Percentiles rank a stretch among this genome's conserved stretches.
Evolutionary conservation across 2,329 filamentous ascomycete species (phyloP).

Genomic region (Seiridium cupressi): DNA sequence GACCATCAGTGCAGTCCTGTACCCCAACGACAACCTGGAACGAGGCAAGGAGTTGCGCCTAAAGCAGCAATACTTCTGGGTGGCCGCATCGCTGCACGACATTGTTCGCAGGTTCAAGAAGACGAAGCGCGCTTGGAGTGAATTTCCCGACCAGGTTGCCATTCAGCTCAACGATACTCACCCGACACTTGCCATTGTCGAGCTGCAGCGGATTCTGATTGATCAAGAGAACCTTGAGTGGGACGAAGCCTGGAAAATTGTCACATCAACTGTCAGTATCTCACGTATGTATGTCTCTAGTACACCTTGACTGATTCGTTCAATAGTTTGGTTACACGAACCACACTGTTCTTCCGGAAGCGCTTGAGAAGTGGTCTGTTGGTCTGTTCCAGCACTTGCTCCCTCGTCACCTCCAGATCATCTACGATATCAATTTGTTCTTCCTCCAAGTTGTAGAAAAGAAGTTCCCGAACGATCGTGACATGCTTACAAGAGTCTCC

Average conservation of each 20-base stretch:
- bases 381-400: slow-evolving; percentile 88
- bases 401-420: slow-evolving; percentile 92
- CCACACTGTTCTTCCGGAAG: slow-evolving; percentile 95
- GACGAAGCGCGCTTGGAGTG: slow-evolving; percentile 82
- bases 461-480: slow-evolving; percentile 83
- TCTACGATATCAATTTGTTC: slow-evolving; percentile 95
- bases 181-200: slow-evolving; percentile 92
- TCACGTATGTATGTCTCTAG: slow-evolving; percentile 1
- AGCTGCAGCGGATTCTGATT: slow-evolving; percentile 87
- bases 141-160: slow-evolving; percentile 92
- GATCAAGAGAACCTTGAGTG: slow-evolving; percentile 90
- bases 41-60: slow-evolving; percentile 93
- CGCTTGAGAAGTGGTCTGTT: slow-evolving; percentile 97
- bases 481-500: slow-evolving; percentile 82
- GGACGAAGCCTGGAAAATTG: slow-evolving; percentile 87
- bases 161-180: slow-evolving; percentile 99
- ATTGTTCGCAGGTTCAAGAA: slow-evolving; percentile 99
- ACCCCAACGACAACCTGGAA: slow-evolving; percentile 96
- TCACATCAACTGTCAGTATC: slow-evolving; percentile 61
- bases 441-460: slow-evolving; percentile 92
- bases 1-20: slow-evolving; percentile 95
- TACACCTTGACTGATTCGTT: slow-evolving; percentile 13
- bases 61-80: slow-evolving; percentile 99
- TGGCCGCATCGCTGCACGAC: slow-evolving; percentile 91
- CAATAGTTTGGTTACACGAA: slow-evolving; percentile 89